A percentile compares a stretch with the other conserved stretches of the same genome.
These are phyloP conservation scores for Salix koriyanagi DNA, from an alignment of 345 rosid genomes.

Conservation along the genomic window DNA sequence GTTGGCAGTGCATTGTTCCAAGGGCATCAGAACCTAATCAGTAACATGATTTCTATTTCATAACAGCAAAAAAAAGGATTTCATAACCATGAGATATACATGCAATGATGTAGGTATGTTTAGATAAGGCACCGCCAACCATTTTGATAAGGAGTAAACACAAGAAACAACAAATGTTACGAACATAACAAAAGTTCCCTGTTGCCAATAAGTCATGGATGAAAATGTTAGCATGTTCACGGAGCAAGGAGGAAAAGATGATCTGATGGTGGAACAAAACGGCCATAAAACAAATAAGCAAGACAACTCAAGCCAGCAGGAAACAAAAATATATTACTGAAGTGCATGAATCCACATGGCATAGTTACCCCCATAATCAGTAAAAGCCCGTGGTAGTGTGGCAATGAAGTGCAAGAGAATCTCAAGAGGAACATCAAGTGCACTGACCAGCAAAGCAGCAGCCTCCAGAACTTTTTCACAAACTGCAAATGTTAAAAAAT, in stretches of 20 bases:
- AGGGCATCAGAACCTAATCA: background rate
- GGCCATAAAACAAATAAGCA: background rate
- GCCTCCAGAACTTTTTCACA: constrained; percentile 61
- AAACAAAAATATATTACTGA: background rate
- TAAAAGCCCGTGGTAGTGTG: constrained; percentile 73
- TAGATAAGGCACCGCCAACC: background rate
- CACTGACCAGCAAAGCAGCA: constrained; percentile 49
- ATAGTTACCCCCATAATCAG: constrained; percentile 64
- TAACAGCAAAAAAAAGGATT: background rate
- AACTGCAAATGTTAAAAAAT: constrained; percentile 37
- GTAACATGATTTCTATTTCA: no score
- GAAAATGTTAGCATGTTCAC: background rate
- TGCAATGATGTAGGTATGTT: background rate
- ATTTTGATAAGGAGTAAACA: background rate
- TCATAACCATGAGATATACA: background rate
- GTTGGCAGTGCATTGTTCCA: background rate
- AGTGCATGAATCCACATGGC: background rate
- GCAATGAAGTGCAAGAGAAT: constrained; percentile 66
- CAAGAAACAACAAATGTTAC: background rate
- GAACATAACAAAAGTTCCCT: background rate
- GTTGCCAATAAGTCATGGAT: background rate
- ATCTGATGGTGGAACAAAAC: background rate
- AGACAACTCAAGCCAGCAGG: background rate
- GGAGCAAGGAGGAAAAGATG: background rate
- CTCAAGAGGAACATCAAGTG: constrained; percentile 61